Base-by-base conservation (phyloP, 495 filamentous ascomycete genomes). In the Neurospora intermedia region DNA sequence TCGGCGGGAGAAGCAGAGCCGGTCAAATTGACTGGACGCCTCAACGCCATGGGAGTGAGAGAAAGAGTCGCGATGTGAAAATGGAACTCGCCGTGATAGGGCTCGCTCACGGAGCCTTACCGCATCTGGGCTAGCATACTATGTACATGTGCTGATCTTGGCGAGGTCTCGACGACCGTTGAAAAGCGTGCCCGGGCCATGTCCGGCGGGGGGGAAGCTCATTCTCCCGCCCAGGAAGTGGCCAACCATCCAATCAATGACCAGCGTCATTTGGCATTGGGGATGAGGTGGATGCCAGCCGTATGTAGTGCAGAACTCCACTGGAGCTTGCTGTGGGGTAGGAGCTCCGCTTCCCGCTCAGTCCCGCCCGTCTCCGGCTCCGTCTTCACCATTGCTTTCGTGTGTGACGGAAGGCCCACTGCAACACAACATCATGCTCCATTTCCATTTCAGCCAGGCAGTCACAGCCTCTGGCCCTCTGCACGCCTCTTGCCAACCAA, bases 91-190 rank as follows among this genome's bases (percentile, higher is more conserved):
- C 27, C 27, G 35, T 6, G 35, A 38, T 46, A 69, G 71, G 76
- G 75, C 54, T 39, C n/a, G n/a, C 31, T 72, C 70, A 75, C 73
- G 78, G 74, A 74, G 74, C 74, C 77, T 81, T 73, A 66, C 79
- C 76, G 43, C 69, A 71, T 42, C 66, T 31, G 73, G 78, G 38
- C 13, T 77, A 76, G 79, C 72, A 39, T 69, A 31, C 1, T 31
- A 1, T 31, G 27, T 31, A 18, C 31, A 54, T 39, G 43, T 70
- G 62, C 70, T 74, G 66, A 35, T 41, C 71, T 70, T 38, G 6
- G 35, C 35, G 35, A 46, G 69, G 72, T 73, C 77, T 73, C 13
- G 74, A 77, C 70, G 73, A 75, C 77, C 78, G 78, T 80, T 80
- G 77, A 70, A 75, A 75, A 75, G 70, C 70, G 18, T 38, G 20